Conservation (phyloP, 202 grass and related monocot genomes). For the Bolboschoenoplectus hybrid region DNA sequence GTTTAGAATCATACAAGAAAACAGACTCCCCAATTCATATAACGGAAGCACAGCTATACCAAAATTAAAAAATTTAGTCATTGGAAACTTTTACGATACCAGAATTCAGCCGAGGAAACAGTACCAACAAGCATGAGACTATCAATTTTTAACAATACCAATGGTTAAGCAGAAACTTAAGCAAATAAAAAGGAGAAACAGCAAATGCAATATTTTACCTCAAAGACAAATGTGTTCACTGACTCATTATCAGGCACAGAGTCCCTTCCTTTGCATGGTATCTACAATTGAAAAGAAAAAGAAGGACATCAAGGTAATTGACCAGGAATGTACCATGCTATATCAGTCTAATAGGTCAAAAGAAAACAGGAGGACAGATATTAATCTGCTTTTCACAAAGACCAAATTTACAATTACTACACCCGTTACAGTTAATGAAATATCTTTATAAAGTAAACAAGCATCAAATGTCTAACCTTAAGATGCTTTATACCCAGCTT, state of each 20-base stretch:
- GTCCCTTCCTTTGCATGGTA: slow-evolving; percentile 91
- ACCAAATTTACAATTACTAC: not conserved
- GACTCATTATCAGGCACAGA: slow-evolving; percentile 93
- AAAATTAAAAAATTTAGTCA: not conserved
- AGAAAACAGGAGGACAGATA: not conserved
- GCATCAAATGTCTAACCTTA: slow-evolving; percentile 65
- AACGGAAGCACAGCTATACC: not conserved
- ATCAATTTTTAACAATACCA: not conserved
- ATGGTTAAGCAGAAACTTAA: slow-evolving; percentile 7
- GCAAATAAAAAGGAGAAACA: not conserved
- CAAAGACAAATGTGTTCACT: slow-evolving; percentile 79
- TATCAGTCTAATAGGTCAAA: not conserved
- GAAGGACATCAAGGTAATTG: not conserved
- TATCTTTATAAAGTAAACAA: slow-evolving; percentile 8
- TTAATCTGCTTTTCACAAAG: not conserved
- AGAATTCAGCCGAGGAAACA: not conserved
- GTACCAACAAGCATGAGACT: not conserved
- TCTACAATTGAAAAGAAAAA: slow-evolving; percentile 50
- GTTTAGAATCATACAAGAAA: not conserved
- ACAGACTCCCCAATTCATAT: not conserved
- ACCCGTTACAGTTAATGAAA: not conserved
- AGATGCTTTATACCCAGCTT: slow-evolving; percentile 89
- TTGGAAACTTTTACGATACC: not conserved
- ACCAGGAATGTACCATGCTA: not conserved
- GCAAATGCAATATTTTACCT: slow-evolving; percentile 55